Base-by-base conservation (phyloP, 1,139 yeast species). In the Protomyces arabidopsidicola region DNA sequence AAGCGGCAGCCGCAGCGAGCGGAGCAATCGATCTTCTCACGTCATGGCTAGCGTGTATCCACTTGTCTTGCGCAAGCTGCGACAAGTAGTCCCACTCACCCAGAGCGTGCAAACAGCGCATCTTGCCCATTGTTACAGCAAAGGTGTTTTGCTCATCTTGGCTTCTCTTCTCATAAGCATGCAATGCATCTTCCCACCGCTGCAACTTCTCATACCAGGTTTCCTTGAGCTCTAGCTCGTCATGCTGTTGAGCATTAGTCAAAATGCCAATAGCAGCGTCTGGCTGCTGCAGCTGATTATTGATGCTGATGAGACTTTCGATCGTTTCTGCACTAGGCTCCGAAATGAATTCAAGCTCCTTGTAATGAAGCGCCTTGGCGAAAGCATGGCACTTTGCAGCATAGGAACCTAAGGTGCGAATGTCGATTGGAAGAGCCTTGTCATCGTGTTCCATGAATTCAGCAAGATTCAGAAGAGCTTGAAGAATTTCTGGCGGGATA, bases 391-490 rank as follows among this genome's bases (percentile, higher is more conserved):
- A 90, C 68, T 95, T 81, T 72, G 90, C 96, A 3, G 98, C 97
- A 73, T 90, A 93, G 69, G 87, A 90, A 1, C 98, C 96, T 67
- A 95, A 77, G 0, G 96, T 89, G 3, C 93, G 83, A 22, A 89
- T 89, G 48, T 95, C 88, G 63, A 95, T 88, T 0, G 98, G 98
- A 65, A 95, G 79, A 0, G 97, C 87, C 71, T 90, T 91, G 70
- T 90, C 97, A 74, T 91, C 98, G 71, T 93, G 98, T 72, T 95
- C 99, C 96, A 93, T 88, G 71, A 88, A 95, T 72, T 95, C 99
- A 0, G 97, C 96, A 64, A 95, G 78, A 69, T 91, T 91, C 69
- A 95, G 78, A 62, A 95, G 78, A 0, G 90, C 87, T 72, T 93
- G 98, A 69, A 91, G 87, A 54, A 93, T 91, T 71, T 95, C 99